Conservation (phyloP, 1,284 basidiomycete species). For the Vanrija humicola region DNA sequence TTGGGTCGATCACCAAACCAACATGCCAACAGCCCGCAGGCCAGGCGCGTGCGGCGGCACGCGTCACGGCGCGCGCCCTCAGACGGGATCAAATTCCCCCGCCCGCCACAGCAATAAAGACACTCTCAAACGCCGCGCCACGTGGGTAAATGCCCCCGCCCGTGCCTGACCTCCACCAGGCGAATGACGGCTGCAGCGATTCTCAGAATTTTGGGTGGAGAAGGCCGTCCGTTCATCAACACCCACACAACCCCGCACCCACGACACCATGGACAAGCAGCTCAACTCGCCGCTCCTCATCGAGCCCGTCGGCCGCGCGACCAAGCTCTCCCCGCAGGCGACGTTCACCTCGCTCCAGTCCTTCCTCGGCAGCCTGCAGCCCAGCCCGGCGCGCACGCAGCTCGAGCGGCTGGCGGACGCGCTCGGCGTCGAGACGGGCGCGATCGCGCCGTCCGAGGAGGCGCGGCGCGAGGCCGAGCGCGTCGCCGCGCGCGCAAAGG, state of each 20-base stretch:
- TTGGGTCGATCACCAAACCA: neutral
- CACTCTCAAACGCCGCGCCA: neutral
- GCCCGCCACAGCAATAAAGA: neutral
- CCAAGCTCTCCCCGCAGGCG: conserved; percentile 23
- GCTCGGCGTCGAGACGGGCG: conserved; percentile 43
- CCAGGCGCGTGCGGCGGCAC: neutral
- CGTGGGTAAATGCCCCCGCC: too few species aligned
- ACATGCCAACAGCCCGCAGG: too few species aligned
- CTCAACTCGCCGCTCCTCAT: conserved; percentile 43
- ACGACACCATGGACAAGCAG: conserved; percentile 39
- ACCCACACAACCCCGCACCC: neutral
- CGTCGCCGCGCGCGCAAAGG: conserved; percentile 21
- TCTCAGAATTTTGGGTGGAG: neutral
- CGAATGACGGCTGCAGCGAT: too few species aligned
- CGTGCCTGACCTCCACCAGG: too few species aligned
- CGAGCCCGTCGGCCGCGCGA: conserved; percentile 27
- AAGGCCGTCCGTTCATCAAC: neutral
- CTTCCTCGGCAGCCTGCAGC: conserved; percentile 27
- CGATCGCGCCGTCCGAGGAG: conserved; percentile 34
- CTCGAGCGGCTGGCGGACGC: conserved; percentile 46
- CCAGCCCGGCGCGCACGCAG: conserved; percentile 39
- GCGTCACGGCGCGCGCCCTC: neutral
- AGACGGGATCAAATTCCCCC: neutral
- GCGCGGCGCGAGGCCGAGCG: conserved; percentile 34
- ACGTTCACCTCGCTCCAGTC: conserved; percentile 32